Evolutionary conservation across 768 basidiomycete genomes (phyloP), one percentile per base, ranked within the genome.

Genomic region (Suillus subalutaceus): DNA sequence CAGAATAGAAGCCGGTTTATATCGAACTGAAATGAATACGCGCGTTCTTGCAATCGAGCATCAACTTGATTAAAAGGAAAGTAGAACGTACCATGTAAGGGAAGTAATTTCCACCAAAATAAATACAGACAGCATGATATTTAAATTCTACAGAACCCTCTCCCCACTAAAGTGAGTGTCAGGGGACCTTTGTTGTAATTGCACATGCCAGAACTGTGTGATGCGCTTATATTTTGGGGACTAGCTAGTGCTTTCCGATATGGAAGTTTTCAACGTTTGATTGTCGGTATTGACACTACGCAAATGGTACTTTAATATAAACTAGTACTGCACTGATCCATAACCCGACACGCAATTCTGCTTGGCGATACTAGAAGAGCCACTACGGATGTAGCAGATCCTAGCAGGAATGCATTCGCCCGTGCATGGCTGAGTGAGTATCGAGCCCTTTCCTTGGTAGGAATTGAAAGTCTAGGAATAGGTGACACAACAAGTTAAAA

Each of bases 331-430:
- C 38, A 88, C 87, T 48, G 90, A 91, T 40, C 89, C 91, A 68
- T 88, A 90, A 2, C 90, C 91, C 20, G 64, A 72, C 8, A 70
- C 72, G 70, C 91, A 93, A 70, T 89, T 91, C 72, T 86, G 77
- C 66, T 72, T 73, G 23, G 85, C 88, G 64, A 93, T 81, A 32
- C 82, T 79, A 2, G 84, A 84, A 48, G 90, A 92, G 30, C 89
- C 92, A 72, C 90, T 91, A 35, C 91, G 84, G 20, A 92, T 89
- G 69, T 91, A 91, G 72, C 90, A 92, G 52, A 93, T 87, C 76
- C 85, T 92, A 30, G 92, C 92, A 1, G 74, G 67, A n/a, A 80
- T 72, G 69, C 91, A 93, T 18, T 83, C 80, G 20, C 84, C 87
- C 0, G 83, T 86, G 74, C 91, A 93, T 15, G 86, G 65, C 18